phyloP scores from a whole-genome alignment of 2,329 filamentous ascomycete genomes.

The Penicillium aurantiogriseum region DNA sequence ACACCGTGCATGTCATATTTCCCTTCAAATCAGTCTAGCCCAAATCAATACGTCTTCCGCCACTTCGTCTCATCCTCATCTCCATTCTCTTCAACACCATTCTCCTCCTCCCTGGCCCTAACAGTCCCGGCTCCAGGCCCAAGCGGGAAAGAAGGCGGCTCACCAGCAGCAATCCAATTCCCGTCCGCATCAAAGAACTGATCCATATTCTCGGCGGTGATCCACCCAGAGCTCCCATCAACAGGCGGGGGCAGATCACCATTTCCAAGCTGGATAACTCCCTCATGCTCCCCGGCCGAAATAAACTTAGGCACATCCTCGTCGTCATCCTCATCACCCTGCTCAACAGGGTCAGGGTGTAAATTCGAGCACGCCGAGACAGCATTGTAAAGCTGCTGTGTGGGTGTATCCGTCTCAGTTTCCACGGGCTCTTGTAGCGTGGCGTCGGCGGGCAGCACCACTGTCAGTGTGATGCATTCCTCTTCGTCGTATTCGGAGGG shows the following conservation, averaged over 20 bases:
- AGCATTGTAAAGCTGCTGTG: conserved; percentile 44
- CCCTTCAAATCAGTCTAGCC: background rate
- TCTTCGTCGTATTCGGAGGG: conserved; percentile 40
- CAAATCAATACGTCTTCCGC: conserved; percentile 47
- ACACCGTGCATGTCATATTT: background rate
- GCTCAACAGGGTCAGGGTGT: conserved; percentile 46
- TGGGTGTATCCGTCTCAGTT: conserved; percentile 36
- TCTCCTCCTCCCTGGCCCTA: conserved; percentile 58
- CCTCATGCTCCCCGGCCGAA: conserved; percentile 20
- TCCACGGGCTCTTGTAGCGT: conserved; percentile 22
- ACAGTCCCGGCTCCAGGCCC: conserved; percentile 65
- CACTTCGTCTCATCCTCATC: conserved; percentile 52
- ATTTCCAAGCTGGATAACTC: conserved; percentile 39
- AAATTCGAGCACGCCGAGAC: conserved; percentile 50
- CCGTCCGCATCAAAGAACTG: conserved; percentile 80
- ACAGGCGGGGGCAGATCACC: conserved; percentile 48
- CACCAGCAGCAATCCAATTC: conserved; percentile 65
- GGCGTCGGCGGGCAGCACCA: conserved; percentile 38
- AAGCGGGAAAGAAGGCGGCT: conserved; percentile 39
- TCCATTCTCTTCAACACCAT: conserved; percentile 43
- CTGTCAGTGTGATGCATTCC: conserved; percentile 43
- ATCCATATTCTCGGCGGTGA: conserved; percentile 86
- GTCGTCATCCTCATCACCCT: conserved; percentile 35
- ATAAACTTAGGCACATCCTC: conserved; percentile 24
- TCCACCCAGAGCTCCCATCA: conserved; percentile 52